Conservation (phyloP, 371 early-diverging fungal genomes). For the Lichtheimia corymbifera region DNA sequence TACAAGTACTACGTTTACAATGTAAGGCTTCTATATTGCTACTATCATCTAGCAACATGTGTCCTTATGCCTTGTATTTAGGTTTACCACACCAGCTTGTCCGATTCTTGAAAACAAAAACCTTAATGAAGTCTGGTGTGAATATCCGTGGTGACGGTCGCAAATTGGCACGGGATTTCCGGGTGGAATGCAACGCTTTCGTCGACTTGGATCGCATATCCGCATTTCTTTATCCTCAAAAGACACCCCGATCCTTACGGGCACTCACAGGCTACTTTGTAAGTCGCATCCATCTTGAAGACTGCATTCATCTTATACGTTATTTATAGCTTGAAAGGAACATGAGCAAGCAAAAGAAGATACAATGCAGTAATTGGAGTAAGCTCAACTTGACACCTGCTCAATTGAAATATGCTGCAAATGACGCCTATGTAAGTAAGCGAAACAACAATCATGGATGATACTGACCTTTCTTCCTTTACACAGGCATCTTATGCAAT, state of each 20-base stretch:
- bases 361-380: slow-evolving; percentile 56
- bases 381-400: slow-evolving; percentile 17
- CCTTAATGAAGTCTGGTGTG: slow-evolving; percentile 53
- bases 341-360: slow-evolving; percentile 40
- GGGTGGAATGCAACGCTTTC: slow-evolving; percentile 49
- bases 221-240: neutral
- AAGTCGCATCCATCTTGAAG: neutral
- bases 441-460: neutral
- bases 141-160: slow-evolving; percentile 54
- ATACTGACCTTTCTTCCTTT: slow-evolving; percentile 1
- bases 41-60: too few species aligned
- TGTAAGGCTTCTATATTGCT: slow-evolving; percentile 11
- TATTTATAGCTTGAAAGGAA: slow-evolving; percentile 38
- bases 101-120: slow-evolving; percentile 37
- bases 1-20: slow-evolving; percentile 49
- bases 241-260: neutral
- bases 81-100: slow-evolving; percentile 43
- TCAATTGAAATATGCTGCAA: slow-evolving; percentile 59
- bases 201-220: slow-evolving; percentile 30
- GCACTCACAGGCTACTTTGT: slow-evolving; percentile 3
- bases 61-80: neutral
- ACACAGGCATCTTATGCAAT: too few species aligned
- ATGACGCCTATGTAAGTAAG: slow-evolving; percentile 56
- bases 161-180: slow-evolving; percentile 53
- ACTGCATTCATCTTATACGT: neutral